phyloP scores from a whole-genome alignment of 495 filamentous ascomycete species.

The Trichoderma gamsii region DNA sequence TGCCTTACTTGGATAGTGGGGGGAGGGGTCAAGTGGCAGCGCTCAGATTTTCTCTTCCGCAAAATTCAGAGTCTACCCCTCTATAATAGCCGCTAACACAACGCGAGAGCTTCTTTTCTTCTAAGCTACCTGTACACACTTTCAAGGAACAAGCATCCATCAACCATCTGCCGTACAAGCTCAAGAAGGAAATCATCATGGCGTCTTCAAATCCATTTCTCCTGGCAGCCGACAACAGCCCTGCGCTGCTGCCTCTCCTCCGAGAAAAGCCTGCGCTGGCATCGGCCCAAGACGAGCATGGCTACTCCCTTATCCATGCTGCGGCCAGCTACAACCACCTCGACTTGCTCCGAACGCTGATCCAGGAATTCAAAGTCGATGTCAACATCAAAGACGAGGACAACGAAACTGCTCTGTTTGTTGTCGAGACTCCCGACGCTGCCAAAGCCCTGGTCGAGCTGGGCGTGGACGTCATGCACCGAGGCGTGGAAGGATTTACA shows the following conservation, averaged over 20 bases:
- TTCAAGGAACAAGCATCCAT: too few relatives aligned
- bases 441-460: constrained; percentile 75
- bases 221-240: constrained; percentile 69
- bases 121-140: background rate
- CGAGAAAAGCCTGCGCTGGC: constrained; percentile 60
- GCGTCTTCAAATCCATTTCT: constrained; percentile 59
- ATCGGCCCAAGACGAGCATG: constrained; percentile 66
- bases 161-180: too few relatives aligned
- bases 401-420: constrained; percentile 85
- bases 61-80: background rate
- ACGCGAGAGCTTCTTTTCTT: background rate
- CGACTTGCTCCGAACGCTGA: constrained; percentile 68
- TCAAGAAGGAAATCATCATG: background rate
- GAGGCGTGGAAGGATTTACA: constrained; percentile 60
- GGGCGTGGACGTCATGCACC: constrained; percentile 55
- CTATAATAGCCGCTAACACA: background rate
- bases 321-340: constrained; percentile 85
- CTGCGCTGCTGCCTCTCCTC: constrained; percentile 59
- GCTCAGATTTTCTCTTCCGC: background rate
- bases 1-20: background rate
- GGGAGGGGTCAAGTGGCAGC: background rate
- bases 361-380: constrained; percentile 69
- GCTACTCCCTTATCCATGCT: constrained; percentile 89
- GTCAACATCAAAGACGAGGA: constrained; percentile 82
- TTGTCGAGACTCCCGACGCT: constrained; percentile 67